phyloP scores from a whole-genome alignment of 2,329 filamentous ascomycete genomes.

The Xylariomycetidae sp. region DNA sequence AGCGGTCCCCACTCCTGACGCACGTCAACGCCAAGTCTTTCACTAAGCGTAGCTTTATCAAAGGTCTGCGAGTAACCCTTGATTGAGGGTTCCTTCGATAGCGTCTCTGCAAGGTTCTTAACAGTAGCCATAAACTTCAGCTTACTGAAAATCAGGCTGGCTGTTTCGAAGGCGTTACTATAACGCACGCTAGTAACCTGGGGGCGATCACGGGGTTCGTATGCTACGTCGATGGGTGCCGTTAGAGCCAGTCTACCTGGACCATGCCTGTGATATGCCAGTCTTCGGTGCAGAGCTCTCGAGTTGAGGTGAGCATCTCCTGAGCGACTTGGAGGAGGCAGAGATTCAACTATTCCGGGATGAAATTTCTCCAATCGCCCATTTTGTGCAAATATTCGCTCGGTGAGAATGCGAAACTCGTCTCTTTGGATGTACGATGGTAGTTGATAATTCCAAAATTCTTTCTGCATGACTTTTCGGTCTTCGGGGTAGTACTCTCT shows the following conservation, averaged over 20 bases:
- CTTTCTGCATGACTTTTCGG: slow-evolving; percentile 28
- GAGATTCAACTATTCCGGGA: neutral
- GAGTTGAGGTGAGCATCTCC: slow-evolving; percentile 15
- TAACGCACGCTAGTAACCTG: slow-evolving; percentile 12
- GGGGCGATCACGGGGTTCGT: slow-evolving; percentile 14
- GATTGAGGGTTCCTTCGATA: slow-evolving; percentile 16
- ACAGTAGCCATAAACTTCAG: slow-evolving; percentile 13
- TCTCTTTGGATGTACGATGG: slow-evolving; percentile 35
- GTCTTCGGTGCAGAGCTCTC: slow-evolving; percentile 20
- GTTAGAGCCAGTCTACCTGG: slow-evolving; percentile 4
- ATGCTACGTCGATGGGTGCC: slow-evolving; percentile 7
- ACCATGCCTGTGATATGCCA: slow-evolving; percentile 19
- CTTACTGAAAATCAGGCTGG: slow-evolving; percentile 6
- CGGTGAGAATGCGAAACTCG: slow-evolving; percentile 24
- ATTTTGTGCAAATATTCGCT: slow-evolving; percentile 26
- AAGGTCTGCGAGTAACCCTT: slow-evolving; percentile 15
- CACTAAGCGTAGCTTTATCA: slow-evolving; percentile 16
- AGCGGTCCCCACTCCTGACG: slow-evolving; percentile 21
- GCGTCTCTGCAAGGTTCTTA: slow-evolving; percentile 12
- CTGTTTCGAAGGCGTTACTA: slow-evolving; percentile 13
- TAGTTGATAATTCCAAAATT: slow-evolving; percentile 26
- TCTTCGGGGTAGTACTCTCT: slow-evolving; percentile 34
- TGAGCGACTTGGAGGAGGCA: neutral
- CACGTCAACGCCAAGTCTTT: slow-evolving; percentile 17
- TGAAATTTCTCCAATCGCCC: slow-evolving; percentile 19